Conservation (phyloP, 2,329 filamentous ascomycete genomes). For the Calonectria hawksworthii region DNA sequence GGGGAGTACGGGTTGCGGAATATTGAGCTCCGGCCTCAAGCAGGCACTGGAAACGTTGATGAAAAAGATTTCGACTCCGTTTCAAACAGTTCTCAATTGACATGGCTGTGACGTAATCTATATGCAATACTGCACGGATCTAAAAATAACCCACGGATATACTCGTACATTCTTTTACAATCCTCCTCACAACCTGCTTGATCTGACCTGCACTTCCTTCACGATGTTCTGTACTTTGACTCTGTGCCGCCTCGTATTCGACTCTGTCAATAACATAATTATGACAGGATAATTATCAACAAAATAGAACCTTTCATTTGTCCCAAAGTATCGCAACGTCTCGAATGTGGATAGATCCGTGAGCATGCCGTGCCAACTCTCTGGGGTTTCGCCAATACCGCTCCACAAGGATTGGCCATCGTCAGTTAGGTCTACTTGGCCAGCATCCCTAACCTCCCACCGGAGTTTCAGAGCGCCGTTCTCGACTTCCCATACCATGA, state of each 20-base stretch:
- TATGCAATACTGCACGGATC: neutral
- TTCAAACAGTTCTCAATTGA: neutral
- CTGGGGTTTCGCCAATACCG: neutral
- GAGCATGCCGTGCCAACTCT: neutral
- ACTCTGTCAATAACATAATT: neutral
- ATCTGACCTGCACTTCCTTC: neutral
- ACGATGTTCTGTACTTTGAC: conserved; percentile 1
- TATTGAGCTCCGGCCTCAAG: neutral
- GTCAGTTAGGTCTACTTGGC: neutral
- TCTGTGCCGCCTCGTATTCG: neutral
- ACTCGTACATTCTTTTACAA: neutral
- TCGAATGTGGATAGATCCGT: neutral
- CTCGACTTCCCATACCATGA: neutral
- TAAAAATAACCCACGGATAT: neutral
- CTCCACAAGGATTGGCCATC: neutral
- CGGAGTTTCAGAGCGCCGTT: neutral
- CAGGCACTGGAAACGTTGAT: neutral
- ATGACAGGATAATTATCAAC: neutral
- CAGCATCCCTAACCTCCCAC: neutral
- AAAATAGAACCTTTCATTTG: neutral
- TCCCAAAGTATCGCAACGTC: neutral
- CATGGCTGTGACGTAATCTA: neutral
- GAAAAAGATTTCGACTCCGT: neutral
- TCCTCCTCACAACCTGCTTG: neutral
- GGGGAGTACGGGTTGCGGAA: neutral